phyloP scores from a whole-genome alignment of 2,329 filamentous ascomycete species.

The Aspergillus fumigatiaffinis region DNA sequence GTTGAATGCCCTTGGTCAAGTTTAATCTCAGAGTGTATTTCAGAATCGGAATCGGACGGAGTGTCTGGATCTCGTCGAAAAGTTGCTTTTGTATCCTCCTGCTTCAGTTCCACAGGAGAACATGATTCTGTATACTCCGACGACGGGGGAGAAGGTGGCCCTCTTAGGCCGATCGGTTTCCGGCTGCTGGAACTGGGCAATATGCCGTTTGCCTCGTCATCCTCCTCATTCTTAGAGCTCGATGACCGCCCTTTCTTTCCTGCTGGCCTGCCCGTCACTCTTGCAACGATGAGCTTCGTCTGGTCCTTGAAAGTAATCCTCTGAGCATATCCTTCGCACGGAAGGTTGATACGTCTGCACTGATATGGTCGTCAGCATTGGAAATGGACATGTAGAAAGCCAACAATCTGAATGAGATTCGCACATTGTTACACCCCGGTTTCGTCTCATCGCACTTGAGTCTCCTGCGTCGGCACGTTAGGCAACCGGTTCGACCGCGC shows the following conservation, averaged over 20 bases:
- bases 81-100: neutral
- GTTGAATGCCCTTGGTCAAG: neutral
- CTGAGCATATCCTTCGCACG: slow-evolving; percentile 15
- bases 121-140: neutral
- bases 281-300: slow-evolving; percentile 10
- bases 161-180: neutral
- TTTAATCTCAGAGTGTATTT: neutral
- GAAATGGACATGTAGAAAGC: neutral
- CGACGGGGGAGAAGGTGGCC: neutral
- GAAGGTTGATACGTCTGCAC: slow-evolving; percentile 9
- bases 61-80: neutral
- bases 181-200: neutral
- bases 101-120: neutral
- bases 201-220: neutral
- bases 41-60: neutral
- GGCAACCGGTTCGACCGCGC: slow-evolving; percentile 13
- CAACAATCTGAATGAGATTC: neutral
- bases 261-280: slow-evolving; percentile 1
- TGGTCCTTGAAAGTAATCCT: slow-evolving; percentile 16
- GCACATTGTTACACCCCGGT: slow-evolving; percentile 13
- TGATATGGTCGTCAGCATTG: slow-evolving; percentile 1
- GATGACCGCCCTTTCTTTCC: slow-evolving; percentile 1
- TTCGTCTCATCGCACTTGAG: slow-evolving; percentile 14
- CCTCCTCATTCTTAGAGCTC: neutral
- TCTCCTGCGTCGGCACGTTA: slow-evolving; percentile 12